Percentiles rank a stretch among this genome's conserved stretches.
phyloP scores from a whole-genome alignment of 1,284 basidiomycete genomes.

The Pseudozyma flocculosa region DNA sequence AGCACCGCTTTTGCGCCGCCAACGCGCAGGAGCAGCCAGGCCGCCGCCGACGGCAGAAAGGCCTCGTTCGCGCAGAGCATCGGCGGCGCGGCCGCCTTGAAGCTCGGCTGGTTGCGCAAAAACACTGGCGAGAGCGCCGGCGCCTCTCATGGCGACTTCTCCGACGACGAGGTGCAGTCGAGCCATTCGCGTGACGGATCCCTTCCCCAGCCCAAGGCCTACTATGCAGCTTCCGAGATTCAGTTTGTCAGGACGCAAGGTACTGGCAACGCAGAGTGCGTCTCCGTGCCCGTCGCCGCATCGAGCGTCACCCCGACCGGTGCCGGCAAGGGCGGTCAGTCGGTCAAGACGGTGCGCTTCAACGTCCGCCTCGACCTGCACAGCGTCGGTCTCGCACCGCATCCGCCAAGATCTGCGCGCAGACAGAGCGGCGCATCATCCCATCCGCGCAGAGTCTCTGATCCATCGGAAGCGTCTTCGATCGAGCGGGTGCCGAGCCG shows the following conservation, averaged over 20 bases:
- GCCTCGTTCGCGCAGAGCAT: slow-evolving; percentile 34
- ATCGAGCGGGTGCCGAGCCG: background rate
- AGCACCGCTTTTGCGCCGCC: slow-evolving; percentile 22
- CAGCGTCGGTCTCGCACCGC: slow-evolving; percentile 33
- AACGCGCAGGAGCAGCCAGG: slow-evolving; percentile 11
- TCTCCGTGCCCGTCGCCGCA: background rate
- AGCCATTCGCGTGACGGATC: slow-evolving; percentile 8
- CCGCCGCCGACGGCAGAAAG: slow-evolving; percentile 19
- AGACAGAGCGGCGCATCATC: background rate
- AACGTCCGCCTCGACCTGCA: slow-evolving; percentile 48
- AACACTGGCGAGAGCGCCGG: slow-evolving; percentile 11
- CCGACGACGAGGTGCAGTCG: slow-evolving; percentile 21
- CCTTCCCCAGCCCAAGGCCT: slow-evolving; percentile 7
- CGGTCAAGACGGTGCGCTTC: slow-evolving; percentile 20
- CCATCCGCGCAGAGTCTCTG: background rate
- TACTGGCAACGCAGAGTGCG: background rate
- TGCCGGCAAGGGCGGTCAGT: no score
- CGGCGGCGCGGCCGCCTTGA: slow-evolving; percentile 18
- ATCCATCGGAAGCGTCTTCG: background rate
- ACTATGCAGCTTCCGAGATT: background rate
- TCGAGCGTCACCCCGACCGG: no score
- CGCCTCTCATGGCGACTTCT: slow-evolving; percentile 8
- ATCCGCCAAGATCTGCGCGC: slow-evolving; percentile 16
- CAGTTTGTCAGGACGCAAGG: background rate
- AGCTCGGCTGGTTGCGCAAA: slow-evolving; percentile 29